Evolutionary conservation across 768 basidiomycete genomes (phyloP).

Genomic region (Termitomyces sp.): DNA sequence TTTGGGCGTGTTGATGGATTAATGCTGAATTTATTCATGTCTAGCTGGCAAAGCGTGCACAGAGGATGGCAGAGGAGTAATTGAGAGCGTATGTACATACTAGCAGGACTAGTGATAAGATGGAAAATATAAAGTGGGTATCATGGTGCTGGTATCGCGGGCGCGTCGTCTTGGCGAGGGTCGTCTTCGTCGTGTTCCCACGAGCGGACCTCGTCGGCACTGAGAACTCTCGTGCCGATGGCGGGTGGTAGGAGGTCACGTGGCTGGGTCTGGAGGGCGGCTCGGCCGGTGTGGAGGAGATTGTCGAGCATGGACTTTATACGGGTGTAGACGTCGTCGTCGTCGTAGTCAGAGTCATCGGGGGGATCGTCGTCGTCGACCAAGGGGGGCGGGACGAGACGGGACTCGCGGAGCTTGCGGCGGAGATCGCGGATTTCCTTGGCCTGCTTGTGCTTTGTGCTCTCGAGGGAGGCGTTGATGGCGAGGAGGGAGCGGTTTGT

Average conservation of each 20-base stretch:
- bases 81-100: neutral
- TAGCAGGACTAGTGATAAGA: neutral
- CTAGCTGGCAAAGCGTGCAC: slow-evolving; percentile 77
- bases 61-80: slow-evolving; percentile 44
- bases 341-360: slow-evolving; percentile 12
- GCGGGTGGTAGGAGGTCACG: slow-evolving; percentile 44
- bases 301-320: slow-evolving; percentile 58
- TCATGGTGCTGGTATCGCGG: slow-evolving; percentile 3
- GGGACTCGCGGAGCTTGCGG: slow-evolving; percentile 75
- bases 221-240: slow-evolving; percentile 60
- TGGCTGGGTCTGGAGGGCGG: slow-evolving; percentile 54
- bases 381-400: slow-evolving; percentile 61
- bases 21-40: slow-evolving; percentile 1
- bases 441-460: slow-evolving; percentile 71
- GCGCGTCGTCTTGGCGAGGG: slow-evolving; percentile 1
- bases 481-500: slow-evolving; percentile 80
- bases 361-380: slow-evolving; percentile 35
- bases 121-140: neutral
- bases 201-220: slow-evolving; percentile 61
- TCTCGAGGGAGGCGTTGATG: slow-evolving; percentile 80
- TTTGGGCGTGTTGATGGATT: neutral
- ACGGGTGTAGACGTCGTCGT: slow-evolving; percentile 29
- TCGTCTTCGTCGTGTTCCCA: slow-evolving; percentile 30
- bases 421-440: slow-evolving; percentile 83
- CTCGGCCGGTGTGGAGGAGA: slow-evolving; percentile 51